phyloP scores from a whole-genome alignment of 2,329 filamentous ascomycete genomes.

The Cercospora canescens region DNA sequence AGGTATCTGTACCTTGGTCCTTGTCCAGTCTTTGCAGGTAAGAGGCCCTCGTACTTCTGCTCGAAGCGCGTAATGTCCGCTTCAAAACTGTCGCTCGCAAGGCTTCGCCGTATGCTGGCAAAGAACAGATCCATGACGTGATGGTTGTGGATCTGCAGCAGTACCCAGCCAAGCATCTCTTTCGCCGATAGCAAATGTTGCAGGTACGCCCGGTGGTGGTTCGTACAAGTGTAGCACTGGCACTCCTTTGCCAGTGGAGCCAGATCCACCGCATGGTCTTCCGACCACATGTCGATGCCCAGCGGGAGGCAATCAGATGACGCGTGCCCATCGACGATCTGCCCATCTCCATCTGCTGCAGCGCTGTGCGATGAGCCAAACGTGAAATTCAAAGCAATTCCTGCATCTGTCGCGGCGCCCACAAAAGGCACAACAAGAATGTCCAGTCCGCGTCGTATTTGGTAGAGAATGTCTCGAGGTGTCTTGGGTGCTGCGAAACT shows the following conservation, averaged over 20 bases:
- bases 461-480: slow-evolving; percentile 75
- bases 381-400: slow-evolving; percentile 76
- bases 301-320: slow-evolving; percentile 49
- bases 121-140: slow-evolving; percentile 74
- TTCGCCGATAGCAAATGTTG: slow-evolving; percentile 85
- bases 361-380: slow-evolving; percentile 49
- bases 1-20: slow-evolving; percentile 61
- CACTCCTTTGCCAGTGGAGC: slow-evolving; percentile 65
- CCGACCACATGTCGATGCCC: slow-evolving; percentile 76
- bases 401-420: slow-evolving; percentile 73
- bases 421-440: slow-evolving; percentile 77
- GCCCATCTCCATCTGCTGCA: background rate
- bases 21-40: slow-evolving; percentile 74
- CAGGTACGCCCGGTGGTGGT: slow-evolving; percentile 83
- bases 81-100: slow-evolving; percentile 58
- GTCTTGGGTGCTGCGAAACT: slow-evolving; percentile 69
- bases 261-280: slow-evolving; percentile 61
- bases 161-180: slow-evolving; percentile 94
- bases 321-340: slow-evolving; percentile 11
- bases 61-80: slow-evolving; percentile 62
- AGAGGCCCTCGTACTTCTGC: slow-evolving; percentile 64
- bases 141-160: slow-evolving; percentile 92
- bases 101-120: slow-evolving; percentile 63
- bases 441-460: slow-evolving; percentile 76
- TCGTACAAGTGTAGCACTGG: slow-evolving; percentile 77